Conservation (phyloP, 2,329 filamentous ascomycete genomes). For the Diplodia sapinea region DNA sequence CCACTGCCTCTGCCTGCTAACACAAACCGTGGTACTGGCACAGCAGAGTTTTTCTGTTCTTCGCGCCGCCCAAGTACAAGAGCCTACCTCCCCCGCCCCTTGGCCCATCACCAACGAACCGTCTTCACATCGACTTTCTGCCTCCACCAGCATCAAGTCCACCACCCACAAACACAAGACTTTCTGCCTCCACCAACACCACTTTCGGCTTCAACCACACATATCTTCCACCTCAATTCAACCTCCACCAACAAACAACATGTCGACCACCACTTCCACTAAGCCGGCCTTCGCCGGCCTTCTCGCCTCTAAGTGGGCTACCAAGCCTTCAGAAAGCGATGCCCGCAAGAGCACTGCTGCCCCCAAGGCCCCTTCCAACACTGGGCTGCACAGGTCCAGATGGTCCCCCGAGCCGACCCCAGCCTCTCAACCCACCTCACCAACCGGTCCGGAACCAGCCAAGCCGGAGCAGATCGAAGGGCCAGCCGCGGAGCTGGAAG, state of each 20-base stretch:
- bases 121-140: background rate
- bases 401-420: background rate
- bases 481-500: too few species aligned
- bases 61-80: background rate
- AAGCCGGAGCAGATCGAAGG: too few species aligned
- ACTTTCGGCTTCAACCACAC: too few species aligned
- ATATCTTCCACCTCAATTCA: background rate
- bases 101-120: background rate
- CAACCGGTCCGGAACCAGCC: too few species aligned
- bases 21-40: background rate
- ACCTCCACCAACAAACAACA: background rate
- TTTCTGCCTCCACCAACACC: too few species aligned
- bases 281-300: background rate
- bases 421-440: background rate
- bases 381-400: background rate
- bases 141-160: background rate
- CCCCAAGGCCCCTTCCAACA: too few species aligned
- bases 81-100: background rate
- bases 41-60: background rate
- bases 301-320: background rate
- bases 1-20: background rate
- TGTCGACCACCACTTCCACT: background rate
- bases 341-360: constrained; percentile 20
- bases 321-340: background rate
- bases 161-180: background rate